Evolutionary conservation across 1,284 basidiomycete species (phyloP).

Genomic region (Cystobasidium slooffiae): DNA sequence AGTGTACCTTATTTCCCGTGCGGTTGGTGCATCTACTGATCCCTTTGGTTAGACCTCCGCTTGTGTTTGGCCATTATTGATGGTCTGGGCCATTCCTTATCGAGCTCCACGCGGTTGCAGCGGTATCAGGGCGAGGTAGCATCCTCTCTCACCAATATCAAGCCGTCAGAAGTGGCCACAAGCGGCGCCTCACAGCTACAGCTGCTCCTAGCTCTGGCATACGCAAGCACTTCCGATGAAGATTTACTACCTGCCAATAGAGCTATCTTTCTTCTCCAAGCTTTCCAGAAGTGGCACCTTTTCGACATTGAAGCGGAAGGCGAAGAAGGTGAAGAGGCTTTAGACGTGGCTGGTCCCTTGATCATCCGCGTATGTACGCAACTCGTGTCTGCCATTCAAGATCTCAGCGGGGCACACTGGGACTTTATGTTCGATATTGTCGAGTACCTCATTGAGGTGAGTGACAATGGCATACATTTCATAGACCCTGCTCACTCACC

Average conservation of each 20-base stretch:
- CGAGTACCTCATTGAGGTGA: constrained; percentile 83
- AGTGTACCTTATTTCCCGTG: neutral
- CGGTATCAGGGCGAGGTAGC: constrained; percentile 89
- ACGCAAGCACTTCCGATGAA: constrained; percentile 74
- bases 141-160: constrained; percentile 73
- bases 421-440: constrained; percentile 87
- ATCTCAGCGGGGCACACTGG: constrained; percentile 85
- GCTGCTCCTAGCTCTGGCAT: constrained; percentile 75
- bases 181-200: constrained; percentile 73
- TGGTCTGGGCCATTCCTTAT: constrained; percentile 67
- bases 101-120: constrained; percentile 74
- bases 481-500: neutral
- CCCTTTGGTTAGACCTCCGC: constrained; percentile 64
- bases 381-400: constrained; percentile 86
- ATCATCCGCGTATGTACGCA: constrained; percentile 70
- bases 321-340: constrained; percentile 70
- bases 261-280: constrained; percentile 86
- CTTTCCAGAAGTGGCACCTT: constrained; percentile 74
- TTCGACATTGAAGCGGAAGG: constrained; percentile 66
- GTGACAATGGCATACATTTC: constrained; percentile 46
- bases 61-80: constrained; percentile 69
- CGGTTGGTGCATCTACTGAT: neutral
- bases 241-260: constrained; percentile 86
- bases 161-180: constrained; percentile 66
- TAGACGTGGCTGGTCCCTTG: constrained; percentile 60